phyloP scores from a whole-genome alignment of 352 stramenopile genomes.

The Phytopythium chamaehyphon region DNA sequence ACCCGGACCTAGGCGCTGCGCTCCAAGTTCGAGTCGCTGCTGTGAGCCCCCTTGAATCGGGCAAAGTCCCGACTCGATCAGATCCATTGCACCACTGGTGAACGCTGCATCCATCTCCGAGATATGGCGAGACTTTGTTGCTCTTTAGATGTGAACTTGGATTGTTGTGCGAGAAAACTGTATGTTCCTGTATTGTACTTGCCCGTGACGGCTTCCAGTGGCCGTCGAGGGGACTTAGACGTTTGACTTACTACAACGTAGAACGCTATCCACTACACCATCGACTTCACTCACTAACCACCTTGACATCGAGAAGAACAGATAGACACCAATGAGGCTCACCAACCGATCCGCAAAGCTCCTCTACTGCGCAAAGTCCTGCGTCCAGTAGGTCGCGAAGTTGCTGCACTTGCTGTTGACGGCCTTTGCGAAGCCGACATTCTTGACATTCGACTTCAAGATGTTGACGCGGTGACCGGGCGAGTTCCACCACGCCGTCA shows the following conservation, averaged over 20 bases:
- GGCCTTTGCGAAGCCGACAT: constrained; percentile 28
- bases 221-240: not conserved
- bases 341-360: not conserved
- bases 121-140: not conserved
- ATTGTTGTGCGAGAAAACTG: not conserved
- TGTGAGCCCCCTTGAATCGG: too few species aligned
- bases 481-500: constrained; percentile 53
- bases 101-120: too few species aligned
- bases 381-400: constrained; percentile 31
- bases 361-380: constrained; percentile 18
- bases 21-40: too few species aligned
- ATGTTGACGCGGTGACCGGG: constrained; percentile 43
- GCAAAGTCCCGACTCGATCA: too few species aligned
- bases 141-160: not conserved
- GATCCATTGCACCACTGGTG: too few species aligned
- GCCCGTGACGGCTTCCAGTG: not conserved
- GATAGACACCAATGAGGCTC: not conserved
- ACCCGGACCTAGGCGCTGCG: too few species aligned
- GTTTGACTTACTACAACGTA: constrained; percentile 1
- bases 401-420: constrained; percentile 22
- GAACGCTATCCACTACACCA: not conserved
- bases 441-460: constrained; percentile 17
- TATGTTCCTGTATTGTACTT: not conserved
- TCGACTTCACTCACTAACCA: not conserved
- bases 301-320: not conserved